Evolutionary conservation across 495 filamentous ascomycete genomes (phyloP).

Genomic region (Aspergillus avenaceus): DNA sequence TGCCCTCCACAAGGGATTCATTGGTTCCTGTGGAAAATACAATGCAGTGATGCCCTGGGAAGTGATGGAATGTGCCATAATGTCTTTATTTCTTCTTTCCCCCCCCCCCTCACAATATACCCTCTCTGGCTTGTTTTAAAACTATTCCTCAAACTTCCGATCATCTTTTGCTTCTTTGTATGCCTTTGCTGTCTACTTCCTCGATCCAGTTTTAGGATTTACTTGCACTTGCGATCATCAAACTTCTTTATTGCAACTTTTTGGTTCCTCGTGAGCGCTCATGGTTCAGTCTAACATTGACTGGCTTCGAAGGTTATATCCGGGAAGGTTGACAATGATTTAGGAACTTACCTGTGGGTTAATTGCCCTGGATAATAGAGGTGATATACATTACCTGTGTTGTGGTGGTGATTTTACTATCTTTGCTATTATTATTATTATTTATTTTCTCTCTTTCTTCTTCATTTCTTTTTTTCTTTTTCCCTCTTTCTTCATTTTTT

Average conservation of each 20-base stretch:
- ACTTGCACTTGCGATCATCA: too few species aligned
- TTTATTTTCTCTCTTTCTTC: not conserved
- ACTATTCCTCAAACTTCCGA: not conserved
- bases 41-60: slow-evolving; percentile 10
- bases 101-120: slow-evolving; percentile 7
- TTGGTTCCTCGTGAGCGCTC: not conserved
- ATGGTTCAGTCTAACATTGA: not conserved
- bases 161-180: slow-evolving; percentile 11
- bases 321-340: not conserved
- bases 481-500: not conserved
- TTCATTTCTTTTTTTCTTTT: not conserved
- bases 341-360: not conserved
- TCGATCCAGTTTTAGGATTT: too few species aligned
- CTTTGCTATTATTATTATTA: too few species aligned
- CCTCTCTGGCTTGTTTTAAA: slow-evolving; percentile 6
- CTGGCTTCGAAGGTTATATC: not conserved
- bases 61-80: slow-evolving; percentile 9
- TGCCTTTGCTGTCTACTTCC: too few species aligned
- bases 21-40: not conserved
- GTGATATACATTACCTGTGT: too few species aligned
- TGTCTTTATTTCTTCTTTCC: slow-evolving; percentile 13
- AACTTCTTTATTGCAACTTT: slow-evolving; percentile 2
- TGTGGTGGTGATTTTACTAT: too few species aligned
- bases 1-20: not conserved
- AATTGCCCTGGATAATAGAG: not conserved